phyloP scores from a whole-genome alignment of 192 early-diverging fungal genomes.

The Pilaira anomala region DNA sequence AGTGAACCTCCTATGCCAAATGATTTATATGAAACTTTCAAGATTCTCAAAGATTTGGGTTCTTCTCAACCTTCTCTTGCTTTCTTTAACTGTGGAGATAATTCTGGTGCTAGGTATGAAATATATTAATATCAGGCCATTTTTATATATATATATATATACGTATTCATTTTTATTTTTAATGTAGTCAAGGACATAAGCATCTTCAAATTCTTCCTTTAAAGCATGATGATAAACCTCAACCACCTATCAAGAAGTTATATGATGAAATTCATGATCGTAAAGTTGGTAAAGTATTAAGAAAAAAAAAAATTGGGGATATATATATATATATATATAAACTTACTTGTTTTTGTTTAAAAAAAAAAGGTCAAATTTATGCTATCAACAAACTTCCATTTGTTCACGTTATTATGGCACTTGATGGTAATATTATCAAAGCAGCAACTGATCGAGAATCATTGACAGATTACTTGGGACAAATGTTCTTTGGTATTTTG shows the following conservation, averaged over 20 bases:
- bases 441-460: slow-evolving; percentile 8
- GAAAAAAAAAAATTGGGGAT: background rate
- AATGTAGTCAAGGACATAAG: slow-evolving; percentile 53
- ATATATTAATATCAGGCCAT: background rate
- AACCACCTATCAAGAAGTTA: slow-evolving; percentile 42
- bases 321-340: background rate
- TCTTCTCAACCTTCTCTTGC: slow-evolving; percentile 35
- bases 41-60: slow-evolving; percentile 34
- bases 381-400: slow-evolving; percentile 43
- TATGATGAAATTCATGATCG: slow-evolving; percentile 36
- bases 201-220: slow-evolving; percentile 57
- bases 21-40: slow-evolving; percentile 41
- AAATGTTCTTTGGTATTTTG: slow-evolving; percentile 48
- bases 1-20: slow-evolving; percentile 43
- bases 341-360: no score
- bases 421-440: slow-evolving; percentile 22
- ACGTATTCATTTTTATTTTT: background rate
- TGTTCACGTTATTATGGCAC: slow-evolving; percentile 38
- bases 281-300: slow-evolving; percentile 36
- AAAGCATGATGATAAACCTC: background rate
- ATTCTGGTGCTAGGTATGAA: slow-evolving; percentile 49
- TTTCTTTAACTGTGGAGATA: slow-evolving; percentile 57
- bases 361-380: slow-evolving; percentile 42
- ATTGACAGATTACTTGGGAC: slow-evolving; percentile 41
- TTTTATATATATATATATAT: background rate